Evolutionary conservation across 768 basidiomycete genomes (phyloP), one percentile per base, ranked within the genome.

Genomic region (Collybia mongolica): DNA sequence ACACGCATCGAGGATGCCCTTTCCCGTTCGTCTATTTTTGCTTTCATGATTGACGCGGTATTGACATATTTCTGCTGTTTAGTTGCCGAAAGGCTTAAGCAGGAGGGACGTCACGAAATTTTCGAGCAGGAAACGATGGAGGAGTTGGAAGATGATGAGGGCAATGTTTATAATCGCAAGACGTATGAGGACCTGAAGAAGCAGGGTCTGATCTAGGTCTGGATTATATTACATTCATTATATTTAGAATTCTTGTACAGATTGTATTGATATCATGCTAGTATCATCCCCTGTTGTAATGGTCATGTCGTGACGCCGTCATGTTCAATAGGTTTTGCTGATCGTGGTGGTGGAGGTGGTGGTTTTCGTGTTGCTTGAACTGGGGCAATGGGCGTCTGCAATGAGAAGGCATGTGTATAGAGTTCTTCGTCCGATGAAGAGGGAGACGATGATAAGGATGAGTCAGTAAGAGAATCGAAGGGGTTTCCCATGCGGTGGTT

Each of bases 71-170:
- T 8, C 23, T 35, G 9, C 18, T 49, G 11, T 44, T 14, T 55
- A 98, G 94, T 99, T 55, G 97, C 96, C 7, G 97, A 99, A 63
- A 96, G 94, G 64, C 80, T 99, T 47, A 99, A 99, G 71, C 87
- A 87, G 53, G 96, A 98, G 70, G 97, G 97, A n/a, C 79, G 88
- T 17, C 86, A 91, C 60, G 97, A 98, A 62, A 88, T 98, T 47
- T 89, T 90, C 52, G 86, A 90, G 66, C 86, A 90, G 60, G 94
- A 98, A 69, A 90, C 90, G 18, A 96, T 95, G 82, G 97, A 98
- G 67, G 97, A 99, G 68, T 79, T 98, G 32, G 97, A 99, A 65
- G 97, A 99, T 64, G 92, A 92, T 40, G 97, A 98, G 65, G 97
- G 97, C 14, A 98, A 99, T 60, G 97, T 98, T 44, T 98, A 98